Conservation (phyloP, 2,329 filamentous ascomycete species). For the Dactylellina parvicollis region DNA sequence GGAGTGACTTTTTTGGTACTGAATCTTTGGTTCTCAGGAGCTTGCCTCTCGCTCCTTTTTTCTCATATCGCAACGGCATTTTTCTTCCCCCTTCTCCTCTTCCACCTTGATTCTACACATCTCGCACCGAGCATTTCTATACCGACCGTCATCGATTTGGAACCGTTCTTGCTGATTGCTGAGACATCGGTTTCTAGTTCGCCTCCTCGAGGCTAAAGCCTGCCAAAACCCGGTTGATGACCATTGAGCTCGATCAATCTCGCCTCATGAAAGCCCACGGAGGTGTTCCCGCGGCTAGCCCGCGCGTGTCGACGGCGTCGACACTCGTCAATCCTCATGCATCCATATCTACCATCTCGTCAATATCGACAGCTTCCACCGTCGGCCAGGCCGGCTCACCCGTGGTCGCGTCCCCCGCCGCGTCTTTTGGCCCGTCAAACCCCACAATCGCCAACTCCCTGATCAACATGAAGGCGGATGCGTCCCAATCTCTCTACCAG, state of each 20-base stretch:
- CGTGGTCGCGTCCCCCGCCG: slow-evolving; percentile 55
- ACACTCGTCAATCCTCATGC: slow-evolving; percentile 45
- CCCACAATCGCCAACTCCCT: slow-evolving; percentile 65
- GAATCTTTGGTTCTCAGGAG: no score
- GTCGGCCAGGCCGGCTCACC: slow-evolving; percentile 33
- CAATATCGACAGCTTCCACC: slow-evolving; percentile 55
- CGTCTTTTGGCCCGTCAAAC: slow-evolving; percentile 55
- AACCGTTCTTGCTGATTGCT: slow-evolving; percentile 22
- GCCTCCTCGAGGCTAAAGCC: slow-evolving; percentile 59
- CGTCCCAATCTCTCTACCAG: slow-evolving; percentile 90
- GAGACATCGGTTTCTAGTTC: slow-evolving; percentile 54
- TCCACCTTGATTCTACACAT: no score
- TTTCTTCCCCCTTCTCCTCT: no score
- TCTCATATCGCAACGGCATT: no score
- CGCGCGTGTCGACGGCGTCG: slow-evolving; percentile 54
- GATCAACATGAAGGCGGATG: slow-evolving; percentile 95
- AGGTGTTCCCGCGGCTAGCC: slow-evolving; percentile 54
- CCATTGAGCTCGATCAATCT: slow-evolving; percentile 58
- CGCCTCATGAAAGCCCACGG: slow-evolving; percentile 56
- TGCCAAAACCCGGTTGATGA: slow-evolving; percentile 59
- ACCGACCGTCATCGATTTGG: neutral
- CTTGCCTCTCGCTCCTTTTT: no score
- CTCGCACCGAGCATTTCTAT: no score
- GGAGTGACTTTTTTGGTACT: no score
- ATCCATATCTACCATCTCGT: slow-evolving; percentile 53